Conservation (phyloP, 2,329 filamentous ascomycete species). For the Aureobasidium sp. region DNA sequence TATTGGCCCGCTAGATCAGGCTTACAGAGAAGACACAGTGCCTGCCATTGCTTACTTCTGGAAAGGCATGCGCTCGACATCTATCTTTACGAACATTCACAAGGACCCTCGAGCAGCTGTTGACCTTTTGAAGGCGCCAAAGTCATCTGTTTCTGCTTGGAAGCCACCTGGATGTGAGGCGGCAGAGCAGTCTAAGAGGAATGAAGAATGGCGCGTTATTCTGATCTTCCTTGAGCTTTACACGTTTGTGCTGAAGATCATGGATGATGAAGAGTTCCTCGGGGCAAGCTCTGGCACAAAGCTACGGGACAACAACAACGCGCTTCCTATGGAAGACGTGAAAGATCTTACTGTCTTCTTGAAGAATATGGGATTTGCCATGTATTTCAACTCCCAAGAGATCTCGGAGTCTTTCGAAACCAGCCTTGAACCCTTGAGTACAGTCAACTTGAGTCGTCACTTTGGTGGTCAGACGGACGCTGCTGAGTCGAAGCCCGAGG, state of each 20-base stretch:
- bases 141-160: slow-evolving; percentile 16
- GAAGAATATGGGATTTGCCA: slow-evolving; percentile 81
- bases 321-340: slow-evolving; percentile 64
- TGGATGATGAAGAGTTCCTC: slow-evolving; percentile 89
- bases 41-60: slow-evolving; percentile 80
- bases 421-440: slow-evolving; percentile 4
- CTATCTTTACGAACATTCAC: slow-evolving; percentile 50
- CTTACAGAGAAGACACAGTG: slow-evolving; percentile 14
- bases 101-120: slow-evolving; percentile 53
- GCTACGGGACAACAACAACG: slow-evolving; percentile 54
- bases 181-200: slow-evolving; percentile 35
- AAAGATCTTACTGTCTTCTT: slow-evolving; percentile 71
- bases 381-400: slow-evolving; percentile 77
- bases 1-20: slow-evolving; percentile 45
- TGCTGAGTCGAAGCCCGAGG: slow-evolving; percentile 20
- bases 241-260: slow-evolving; percentile 82
- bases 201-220: slow-evolving; percentile 79
- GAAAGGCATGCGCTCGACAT: slow-evolving; percentile 55
- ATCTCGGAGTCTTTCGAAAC: slow-evolving; percentile 29
- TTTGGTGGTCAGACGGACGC: slow-evolving; percentile 11
- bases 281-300: slow-evolving; percentile 42
- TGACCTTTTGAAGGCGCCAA: slow-evolving; percentile 44
- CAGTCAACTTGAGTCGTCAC: slow-evolving; percentile 23
- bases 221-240: slow-evolving; percentile 91
- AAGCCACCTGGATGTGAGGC: slow-evolving; percentile 28